phyloP scores from a whole-genome alignment of 1,139 yeast genomes.

The Debaryomycetaceae sp. region DNA sequence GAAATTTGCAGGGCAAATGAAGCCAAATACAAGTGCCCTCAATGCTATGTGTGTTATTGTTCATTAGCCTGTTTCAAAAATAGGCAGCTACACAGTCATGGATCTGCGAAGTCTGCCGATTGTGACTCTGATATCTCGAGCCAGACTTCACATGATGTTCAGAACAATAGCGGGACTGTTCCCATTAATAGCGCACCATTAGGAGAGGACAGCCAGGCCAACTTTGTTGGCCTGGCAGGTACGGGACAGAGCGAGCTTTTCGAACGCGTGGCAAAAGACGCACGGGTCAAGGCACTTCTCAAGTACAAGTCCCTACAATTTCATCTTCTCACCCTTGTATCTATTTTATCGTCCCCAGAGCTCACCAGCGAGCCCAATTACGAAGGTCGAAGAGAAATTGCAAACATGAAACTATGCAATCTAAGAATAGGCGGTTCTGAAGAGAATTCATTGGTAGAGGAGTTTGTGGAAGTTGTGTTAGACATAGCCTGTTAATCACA shows the following conservation, averaged over 20 bases:
- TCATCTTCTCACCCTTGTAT: slow-evolving; percentile 47
- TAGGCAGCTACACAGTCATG: slow-evolving; percentile 36
- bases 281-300: slow-evolving; percentile 38
- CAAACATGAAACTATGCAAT: slow-evolving; percentile 56
- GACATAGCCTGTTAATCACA: not conserved
- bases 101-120: slow-evolving; percentile 3
- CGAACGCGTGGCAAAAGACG: slow-evolving; percentile 23
- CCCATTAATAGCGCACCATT: not conserved
- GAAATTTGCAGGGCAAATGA: slow-evolving; percentile 38
- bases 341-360: slow-evolving; percentile 42
- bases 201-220: not conserved
- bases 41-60: slow-evolving; percentile 46
- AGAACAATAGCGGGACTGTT: not conserved
- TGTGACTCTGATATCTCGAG: not conserved
- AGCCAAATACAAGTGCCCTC: slow-evolving; percentile 63
- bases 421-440: slow-evolving; percentile 63
- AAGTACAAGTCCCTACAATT: slow-evolving; percentile 48
- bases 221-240: not conserved
- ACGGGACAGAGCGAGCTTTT: not conserved
- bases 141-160: not conserved
- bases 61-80: slow-evolving; percentile 56
- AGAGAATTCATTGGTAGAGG: slow-evolving; percentile 62
- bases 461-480: slow-evolving; percentile 35
- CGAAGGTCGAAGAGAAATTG: slow-evolving; percentile 56
- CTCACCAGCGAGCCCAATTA: slow-evolving; percentile 40